Evolutionary conservation across 441 rosid species (phyloP), one percentile per base, ranked within the genome.

Genomic region (Gossypium trilobum): DNA sequence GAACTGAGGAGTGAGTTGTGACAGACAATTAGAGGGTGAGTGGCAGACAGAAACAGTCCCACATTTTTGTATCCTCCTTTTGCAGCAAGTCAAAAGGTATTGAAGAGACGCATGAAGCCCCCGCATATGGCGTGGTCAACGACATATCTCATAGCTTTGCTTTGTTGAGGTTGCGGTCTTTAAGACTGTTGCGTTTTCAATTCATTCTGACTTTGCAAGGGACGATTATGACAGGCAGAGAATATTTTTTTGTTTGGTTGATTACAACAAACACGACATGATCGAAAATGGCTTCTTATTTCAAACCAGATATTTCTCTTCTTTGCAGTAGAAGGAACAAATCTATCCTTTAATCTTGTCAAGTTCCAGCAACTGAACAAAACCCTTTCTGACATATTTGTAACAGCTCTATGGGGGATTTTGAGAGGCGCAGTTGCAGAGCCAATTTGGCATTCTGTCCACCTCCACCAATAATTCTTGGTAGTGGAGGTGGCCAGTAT

Each of bases 391-490:
- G 14, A 13, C n/a, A 10, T 10, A 11, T 19, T 5, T 64, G 11
- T 20, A 39, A 16, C 29, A 39, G 31, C 16, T 46, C 70, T 65
- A 20, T 50, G 31, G 74, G 74, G 78, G 79, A 73, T 79, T 82
- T 62, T 74, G 77, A 75, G 76, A 81, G 78, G 79, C 51, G 29
- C 70, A 70, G 46, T 81, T 85, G 81, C 80, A 79, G 81, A 81
- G 84, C 72, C 75, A 70, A 72, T 85, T 85, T 82, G 86, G 88
- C 86, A 85, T 81, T 85, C 88, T 85, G 86, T 82, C 86, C 83
- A 78, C 83, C 88, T 82, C 85, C 86, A 50, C 8, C 0, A 1
- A 7, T 9, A 29, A 14, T 2, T 1, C 55, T 25, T 58, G 62
- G 23, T 7, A 58, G 16, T 25, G 83, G 83, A 79, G 85, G 83